phyloP scores from a whole-genome alignment of 352 stramenopile species.

The Phytophthora pistaciae region DNA sequence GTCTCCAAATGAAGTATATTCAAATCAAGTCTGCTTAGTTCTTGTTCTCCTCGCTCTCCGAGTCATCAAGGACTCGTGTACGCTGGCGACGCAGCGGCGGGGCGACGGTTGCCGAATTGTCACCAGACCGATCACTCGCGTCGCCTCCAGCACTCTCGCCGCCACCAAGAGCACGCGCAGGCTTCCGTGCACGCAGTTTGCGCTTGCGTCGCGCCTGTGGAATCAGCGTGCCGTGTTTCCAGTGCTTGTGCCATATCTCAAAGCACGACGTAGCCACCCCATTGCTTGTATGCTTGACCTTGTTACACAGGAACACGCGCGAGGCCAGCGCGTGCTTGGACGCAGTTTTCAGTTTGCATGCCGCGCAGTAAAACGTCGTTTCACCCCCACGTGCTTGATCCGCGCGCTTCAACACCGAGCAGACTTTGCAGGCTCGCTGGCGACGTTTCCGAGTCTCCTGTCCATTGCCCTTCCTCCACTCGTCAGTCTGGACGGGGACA shows the following conservation, averaged over 20 bases:
- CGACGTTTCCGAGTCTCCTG: not conserved
- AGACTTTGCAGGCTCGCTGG: not conserved
- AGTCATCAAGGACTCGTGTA: not conserved
- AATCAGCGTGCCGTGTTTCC: too few species aligned
- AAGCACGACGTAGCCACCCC: not conserved
- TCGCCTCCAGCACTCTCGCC: not conserved
- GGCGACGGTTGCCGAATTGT: not conserved
- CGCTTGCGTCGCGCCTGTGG: not conserved
- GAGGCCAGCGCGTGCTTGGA: not conserved
- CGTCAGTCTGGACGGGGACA: not conserved
- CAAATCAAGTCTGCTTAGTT: not conserved
- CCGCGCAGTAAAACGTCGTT: constrained; percentile 4
- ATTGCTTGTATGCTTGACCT: constrained; percentile 14
- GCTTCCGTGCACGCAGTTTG: not conserved
- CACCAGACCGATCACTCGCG: not conserved
- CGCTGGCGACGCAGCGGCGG: not conserved
- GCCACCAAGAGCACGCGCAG: not conserved
- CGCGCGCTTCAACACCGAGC: not conserved
- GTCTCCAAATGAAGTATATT: not conserved
- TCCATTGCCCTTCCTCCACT: not conserved
- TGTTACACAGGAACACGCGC: constrained; percentile 18
- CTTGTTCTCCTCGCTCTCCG: not conserved
- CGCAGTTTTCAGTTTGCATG: constrained; percentile 8
- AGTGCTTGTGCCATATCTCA: not conserved
- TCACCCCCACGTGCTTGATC: not conserved